phyloP scores from a whole-genome alignment of 139 green algal species.

The Coelastrella sp. region DNA sequence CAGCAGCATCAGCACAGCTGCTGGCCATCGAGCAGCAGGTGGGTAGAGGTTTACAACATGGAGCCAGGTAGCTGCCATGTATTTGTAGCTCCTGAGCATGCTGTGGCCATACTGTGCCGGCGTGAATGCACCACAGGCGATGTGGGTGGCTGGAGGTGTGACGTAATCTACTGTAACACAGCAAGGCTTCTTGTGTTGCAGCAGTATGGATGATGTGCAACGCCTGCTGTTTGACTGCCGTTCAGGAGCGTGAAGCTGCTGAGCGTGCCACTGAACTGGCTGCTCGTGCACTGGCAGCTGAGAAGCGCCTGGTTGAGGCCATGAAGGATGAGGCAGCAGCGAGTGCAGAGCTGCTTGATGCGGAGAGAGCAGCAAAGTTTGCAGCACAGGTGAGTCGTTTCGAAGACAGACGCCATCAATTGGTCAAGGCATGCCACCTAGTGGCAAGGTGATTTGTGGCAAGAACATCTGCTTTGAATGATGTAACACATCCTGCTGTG shows the following conservation, averaged over 20 bases:
- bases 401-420: neutral
- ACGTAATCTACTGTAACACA: neutral
- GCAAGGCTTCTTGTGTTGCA: neutral
- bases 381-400: conserved; percentile 34
- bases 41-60: neutral
- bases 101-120: neutral
- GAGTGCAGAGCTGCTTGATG: conserved; percentile 47
- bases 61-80: neutral
- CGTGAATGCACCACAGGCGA: neutral
- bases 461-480: neutral
- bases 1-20: conserved; percentile 19
- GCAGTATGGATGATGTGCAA: neutral
- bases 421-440: neutral
- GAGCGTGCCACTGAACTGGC: conserved; percentile 49
- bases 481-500: no score
- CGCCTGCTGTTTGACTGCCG: neutral
- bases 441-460: neutral
- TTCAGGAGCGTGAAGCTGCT: conserved; percentile 53
- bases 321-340: conserved; percentile 57
- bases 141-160: no score
- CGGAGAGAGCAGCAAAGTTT: conserved; percentile 59
- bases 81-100: neutral
- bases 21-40: conserved; percentile 24
- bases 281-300: conserved; percentile 52
- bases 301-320: conserved; percentile 62